Evolutionary conservation across 179 eudicot genomes (phyloP).

Genomic region (Heliamphora pulchella): DNA sequence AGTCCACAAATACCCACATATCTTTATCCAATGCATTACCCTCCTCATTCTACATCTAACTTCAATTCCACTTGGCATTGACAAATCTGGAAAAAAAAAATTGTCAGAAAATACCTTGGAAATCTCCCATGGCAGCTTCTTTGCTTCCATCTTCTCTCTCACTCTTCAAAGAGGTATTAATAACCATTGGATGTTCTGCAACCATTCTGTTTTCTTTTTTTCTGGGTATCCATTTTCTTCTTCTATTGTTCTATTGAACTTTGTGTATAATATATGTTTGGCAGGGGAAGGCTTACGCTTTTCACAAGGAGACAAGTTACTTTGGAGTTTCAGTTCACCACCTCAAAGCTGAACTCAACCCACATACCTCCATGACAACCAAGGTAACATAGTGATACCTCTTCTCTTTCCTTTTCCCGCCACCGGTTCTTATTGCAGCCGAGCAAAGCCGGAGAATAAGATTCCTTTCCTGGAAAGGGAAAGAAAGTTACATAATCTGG

Average conservation of each 20-base stretch:
- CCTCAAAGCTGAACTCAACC: constrained; percentile 26
- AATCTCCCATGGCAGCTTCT: constrained; percentile 50
- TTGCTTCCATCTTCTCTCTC: constrained; percentile 48
- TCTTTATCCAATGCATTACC: no score
- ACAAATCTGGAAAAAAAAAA: no score
- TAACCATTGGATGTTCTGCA: neutral
- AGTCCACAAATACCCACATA: no score
- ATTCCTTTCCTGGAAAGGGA: constrained; percentile 15
- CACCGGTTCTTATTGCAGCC: constrained; percentile 22
- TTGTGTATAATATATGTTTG: neutral
- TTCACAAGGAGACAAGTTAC: constrained; percentile 41
- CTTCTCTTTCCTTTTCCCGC: neutral
- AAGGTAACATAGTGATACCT: constrained; percentile 13
- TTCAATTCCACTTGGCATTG: no score
- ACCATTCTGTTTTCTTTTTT: no score
- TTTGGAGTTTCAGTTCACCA: constrained; percentile 48
- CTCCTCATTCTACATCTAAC: no score
- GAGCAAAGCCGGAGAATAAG: neutral
- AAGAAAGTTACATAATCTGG: no score
- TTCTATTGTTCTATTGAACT: no score
- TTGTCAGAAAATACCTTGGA: no score
- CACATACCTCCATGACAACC: neutral
- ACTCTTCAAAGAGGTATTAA: constrained; percentile 47
- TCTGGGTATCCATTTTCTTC: neutral
- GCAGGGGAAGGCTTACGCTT: constrained; percentile 42